Evolutionary conservation across 176 grass and related monocot genomes (phyloP).

Genomic region (Oryza meyeriana): DNA sequence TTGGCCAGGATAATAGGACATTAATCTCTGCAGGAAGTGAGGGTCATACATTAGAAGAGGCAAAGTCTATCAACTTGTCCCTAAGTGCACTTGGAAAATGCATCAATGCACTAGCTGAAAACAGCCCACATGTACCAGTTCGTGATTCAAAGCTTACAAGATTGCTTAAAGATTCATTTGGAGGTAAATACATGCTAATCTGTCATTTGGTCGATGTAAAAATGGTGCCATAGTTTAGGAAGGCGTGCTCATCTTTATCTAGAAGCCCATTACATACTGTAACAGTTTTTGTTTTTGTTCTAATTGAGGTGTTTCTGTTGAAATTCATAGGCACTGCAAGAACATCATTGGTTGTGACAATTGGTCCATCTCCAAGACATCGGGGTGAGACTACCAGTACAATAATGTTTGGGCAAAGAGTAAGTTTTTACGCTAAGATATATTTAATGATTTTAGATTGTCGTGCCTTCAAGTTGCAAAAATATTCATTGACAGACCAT

Average conservation of each 20-base stretch:
- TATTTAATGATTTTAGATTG: conserved; percentile 16
- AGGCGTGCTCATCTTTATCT: background rate
- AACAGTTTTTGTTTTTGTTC: conserved; percentile 25
- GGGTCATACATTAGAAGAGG: conserved; percentile 97
- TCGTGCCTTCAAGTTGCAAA: background rate
- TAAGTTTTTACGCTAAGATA: conserved; percentile 37
- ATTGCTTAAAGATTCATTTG: conserved; percentile 99
- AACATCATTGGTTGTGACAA: conserved; percentile 98
- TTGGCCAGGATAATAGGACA: background rate
- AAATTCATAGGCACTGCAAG: conserved; percentile 85
- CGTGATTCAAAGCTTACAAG: conserved; percentile 99
- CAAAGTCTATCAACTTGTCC: conserved; percentile 98
- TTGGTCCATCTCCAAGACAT: conserved; percentile 96
- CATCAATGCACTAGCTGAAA: conserved; percentile 99
- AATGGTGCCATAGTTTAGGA: background rate
- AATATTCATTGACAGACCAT: conserved; percentile 3
- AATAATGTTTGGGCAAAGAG: conserved; percentile 99
- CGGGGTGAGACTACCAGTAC: conserved; percentile 98
- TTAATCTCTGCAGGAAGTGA: conserved; percentile 75
- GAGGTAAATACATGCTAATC: conserved; percentile 47
- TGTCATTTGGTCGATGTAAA: background rate
- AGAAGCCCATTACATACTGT: background rate
- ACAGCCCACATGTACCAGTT: conserved; percentile 90
- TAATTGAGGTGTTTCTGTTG: conserved; percentile 33
- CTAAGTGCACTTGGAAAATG: conserved; percentile 94